Evolutionary conservation across 169 alveolate species (phyloP).

Genomic region (Plasmodium cynomolgi): DNA sequence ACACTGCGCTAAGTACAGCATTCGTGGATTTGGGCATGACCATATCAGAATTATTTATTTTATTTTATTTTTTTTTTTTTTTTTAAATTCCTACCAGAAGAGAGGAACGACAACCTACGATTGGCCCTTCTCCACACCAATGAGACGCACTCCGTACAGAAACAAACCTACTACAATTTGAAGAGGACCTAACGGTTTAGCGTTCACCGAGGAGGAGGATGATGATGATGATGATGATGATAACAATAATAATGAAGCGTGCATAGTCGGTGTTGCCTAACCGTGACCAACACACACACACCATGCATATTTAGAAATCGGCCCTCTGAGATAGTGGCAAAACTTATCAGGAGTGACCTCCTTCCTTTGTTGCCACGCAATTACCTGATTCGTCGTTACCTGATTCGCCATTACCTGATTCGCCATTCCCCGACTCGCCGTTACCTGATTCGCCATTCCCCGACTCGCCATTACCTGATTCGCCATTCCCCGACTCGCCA

Average conservation of each 20-base stretch:
- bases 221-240: neutral
- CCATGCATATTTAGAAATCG: neutral
- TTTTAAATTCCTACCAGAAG: neutral
- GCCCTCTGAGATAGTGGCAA: neutral
- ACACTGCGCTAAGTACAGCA: neutral
- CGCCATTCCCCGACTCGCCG: neutral
- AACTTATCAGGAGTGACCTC: neutral
- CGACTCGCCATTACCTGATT: too few relatives aligned
- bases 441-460: too few relatives aligned
- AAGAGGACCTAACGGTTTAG: neutral
- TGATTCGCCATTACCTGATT: neutral
- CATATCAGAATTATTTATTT: neutral
- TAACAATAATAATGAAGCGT: neutral
- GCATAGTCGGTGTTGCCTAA: neutral
- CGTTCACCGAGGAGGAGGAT: neutral
- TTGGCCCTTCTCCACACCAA: neutral
- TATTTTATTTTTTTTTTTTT: too few relatives aligned
- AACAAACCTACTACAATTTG: neutral
- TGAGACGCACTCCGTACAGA: neutral
- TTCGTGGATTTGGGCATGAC: neutral
- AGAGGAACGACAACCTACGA: neutral
- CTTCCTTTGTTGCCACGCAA: neutral
- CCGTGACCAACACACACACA: neutral
- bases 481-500: too few relatives aligned
- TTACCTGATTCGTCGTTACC: neutral